Conservation (phyloP, 1,284 basidiomycete genomes). For the Ceratobasidium sp. region DNA sequence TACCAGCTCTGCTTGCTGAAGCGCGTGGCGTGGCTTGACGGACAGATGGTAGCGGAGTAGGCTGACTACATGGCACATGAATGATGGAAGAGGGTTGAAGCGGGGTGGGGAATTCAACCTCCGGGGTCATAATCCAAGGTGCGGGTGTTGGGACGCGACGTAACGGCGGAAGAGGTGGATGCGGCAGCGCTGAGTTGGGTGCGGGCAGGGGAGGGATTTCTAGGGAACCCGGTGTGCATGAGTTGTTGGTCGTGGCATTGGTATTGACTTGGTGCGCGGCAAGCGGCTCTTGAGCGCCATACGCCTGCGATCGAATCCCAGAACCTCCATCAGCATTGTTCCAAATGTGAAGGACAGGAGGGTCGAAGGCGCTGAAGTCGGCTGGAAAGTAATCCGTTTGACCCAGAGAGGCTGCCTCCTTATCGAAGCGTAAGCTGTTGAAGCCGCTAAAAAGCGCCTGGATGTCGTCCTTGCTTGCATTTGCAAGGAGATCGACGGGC, state of each 20-base stretch:
- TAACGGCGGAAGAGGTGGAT: neutral
- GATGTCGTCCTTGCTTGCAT: slow-evolving; percentile 5
- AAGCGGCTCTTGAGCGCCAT: neutral
- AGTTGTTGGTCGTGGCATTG: neutral
- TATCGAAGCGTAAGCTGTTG: neutral
- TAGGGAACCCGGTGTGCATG: neutral
- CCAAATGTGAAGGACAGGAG: neutral
- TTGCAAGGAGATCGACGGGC: neutral
- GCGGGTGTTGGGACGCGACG: neutral
- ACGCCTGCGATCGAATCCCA: neutral
- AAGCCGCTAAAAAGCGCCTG: slow-evolving; percentile 3
- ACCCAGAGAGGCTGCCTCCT: neutral
- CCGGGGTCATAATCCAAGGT: neutral
- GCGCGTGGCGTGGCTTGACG: too few species aligned
- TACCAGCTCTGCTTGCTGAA: neutral
- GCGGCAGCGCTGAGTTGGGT: neutral
- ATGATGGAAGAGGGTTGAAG: neutral
- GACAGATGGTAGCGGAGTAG: neutral
- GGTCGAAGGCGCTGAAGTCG: neutral
- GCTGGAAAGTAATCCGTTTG: neutral
- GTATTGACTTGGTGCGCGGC: neutral
- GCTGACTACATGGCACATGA: neutral
- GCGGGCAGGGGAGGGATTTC: neutral
- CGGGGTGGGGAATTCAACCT: neutral
- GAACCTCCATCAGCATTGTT: neutral